Evolutionary conservation across 352 stramenopile genomes (phyloP), one percentile per base, ranked within the genome.

Genomic region (Phytophthora syringae): DNA sequence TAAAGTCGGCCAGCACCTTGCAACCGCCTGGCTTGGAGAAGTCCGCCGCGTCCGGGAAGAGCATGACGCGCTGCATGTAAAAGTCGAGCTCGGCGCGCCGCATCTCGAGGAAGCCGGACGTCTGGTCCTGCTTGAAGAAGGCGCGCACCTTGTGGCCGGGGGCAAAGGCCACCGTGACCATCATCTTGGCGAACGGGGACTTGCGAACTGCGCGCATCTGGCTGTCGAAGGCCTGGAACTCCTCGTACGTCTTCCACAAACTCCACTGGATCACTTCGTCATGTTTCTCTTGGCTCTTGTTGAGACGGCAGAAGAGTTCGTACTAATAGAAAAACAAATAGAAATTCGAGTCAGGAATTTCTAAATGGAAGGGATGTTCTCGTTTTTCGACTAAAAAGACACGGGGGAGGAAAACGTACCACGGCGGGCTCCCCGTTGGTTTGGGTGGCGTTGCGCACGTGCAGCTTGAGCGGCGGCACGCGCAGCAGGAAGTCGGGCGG

Each of bases 51-150:
- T 89, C 73, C 1, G 85, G 79, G 62, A 94, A 89, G 47, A 90
- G 68, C 70, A 94, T 79, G 43, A 94, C 89, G 39, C 85, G 80
- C 74, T 94, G 85, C 58, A 92, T 80, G 77, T 91, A 94, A 47
- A 92, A 92, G 63, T 94, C 85, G 30, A 94, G 75, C 52, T 94
- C 85, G 15, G 85, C 84, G 36, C 84, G 80, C 12, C 85, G 81
- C 69, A 86, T 90, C 53, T 94, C 83, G 1, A 92, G 68, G 62
- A 94, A 94, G 27, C 74, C 76, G 10, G 74, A 42, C n/a, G 69
- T 86, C 55, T 88, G 77, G 45, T 91, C 79, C 50, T 92, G 84
- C 52, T 88, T 74, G 67, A 94, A 92, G 61, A 94, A 90, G 22
- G 77, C 74, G 53, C 84, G 85, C 50, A 94, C 68, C 21, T 76